A percentile compares a stretch with the other conserved stretches of the same genome.
Evolutionary conservation across 2,329 filamentous ascomycete species (phyloP).

Genomic region (Fusarium proliferatum): DNA sequence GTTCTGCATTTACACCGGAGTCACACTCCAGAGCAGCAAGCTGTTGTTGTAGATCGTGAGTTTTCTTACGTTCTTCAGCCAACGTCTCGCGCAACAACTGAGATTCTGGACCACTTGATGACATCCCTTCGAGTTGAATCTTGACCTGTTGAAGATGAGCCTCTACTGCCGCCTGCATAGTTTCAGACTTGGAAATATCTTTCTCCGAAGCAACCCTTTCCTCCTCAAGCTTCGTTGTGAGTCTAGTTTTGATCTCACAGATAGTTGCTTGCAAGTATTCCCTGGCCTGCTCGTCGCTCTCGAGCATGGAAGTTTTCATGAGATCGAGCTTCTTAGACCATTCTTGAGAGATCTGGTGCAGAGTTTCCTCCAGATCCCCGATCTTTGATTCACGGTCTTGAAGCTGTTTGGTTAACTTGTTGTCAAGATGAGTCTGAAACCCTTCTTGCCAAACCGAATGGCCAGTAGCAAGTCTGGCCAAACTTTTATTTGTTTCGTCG

Average conservation of each 20-base stretch:
- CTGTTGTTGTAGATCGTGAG: constrained; percentile 28
- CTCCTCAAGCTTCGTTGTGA: constrained; percentile 41
- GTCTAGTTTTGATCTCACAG: constrained; percentile 28
- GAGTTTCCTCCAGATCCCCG: constrained; percentile 32
- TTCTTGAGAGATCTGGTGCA: constrained; percentile 32
- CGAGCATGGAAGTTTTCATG: constrained; percentile 13
- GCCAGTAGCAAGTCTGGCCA: constrained; percentile 17
- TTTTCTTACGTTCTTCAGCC: constrained; percentile 19
- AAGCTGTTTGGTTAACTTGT: constrained; percentile 33
- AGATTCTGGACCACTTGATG: neutral
- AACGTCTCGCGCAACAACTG: constrained; percentile 15
- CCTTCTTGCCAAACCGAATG: constrained; percentile 8
- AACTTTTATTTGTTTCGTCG: constrained; percentile 24
- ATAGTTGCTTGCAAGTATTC: constrained; percentile 31
- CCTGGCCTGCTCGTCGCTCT: constrained; percentile 25
- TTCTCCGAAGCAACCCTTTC: constrained; percentile 36
- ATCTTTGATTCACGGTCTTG: constrained; percentile 36
- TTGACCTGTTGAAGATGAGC: constrained; percentile 37
- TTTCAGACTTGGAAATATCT: constrained; percentile 24
- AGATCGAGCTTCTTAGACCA: constrained; percentile 33
- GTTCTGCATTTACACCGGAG: constrained; percentile 24
- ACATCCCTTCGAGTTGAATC: constrained; percentile 20
- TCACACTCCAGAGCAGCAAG: constrained; percentile 39
- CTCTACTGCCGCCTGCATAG: constrained; percentile 26
- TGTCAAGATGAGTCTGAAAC: constrained; percentile 12